Evolutionary conservation across 2,329 filamentous ascomycete species (phyloP).

Genomic region (Aspergillus intermedius): DNA sequence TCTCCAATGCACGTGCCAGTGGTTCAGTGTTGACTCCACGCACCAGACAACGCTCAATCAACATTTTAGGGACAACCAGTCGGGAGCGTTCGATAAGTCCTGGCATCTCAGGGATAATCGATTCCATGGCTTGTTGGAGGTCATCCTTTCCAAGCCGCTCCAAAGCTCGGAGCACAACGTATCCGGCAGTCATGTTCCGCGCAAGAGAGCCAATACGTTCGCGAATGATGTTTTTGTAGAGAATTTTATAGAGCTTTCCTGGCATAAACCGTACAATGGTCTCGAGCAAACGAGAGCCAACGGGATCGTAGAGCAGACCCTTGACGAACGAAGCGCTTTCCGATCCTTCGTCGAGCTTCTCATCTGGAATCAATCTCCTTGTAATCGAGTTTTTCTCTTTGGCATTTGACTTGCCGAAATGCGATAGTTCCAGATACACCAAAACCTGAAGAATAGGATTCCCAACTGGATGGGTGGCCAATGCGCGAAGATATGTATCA

Average conservation of each 20-base stretch:
- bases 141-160: constrained; percentile 83
- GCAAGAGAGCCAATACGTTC: constrained; percentile 72
- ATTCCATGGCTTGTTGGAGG: constrained; percentile 63
- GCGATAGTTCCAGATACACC: constrained; percentile 74
- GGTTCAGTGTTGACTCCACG: constrained; percentile 54
- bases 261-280: constrained; percentile 74
- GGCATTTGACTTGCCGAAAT: constrained; percentile 61
- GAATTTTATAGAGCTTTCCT: constrained; percentile 81
- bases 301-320: constrained; percentile 78
- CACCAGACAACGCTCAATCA: constrained; percentile 75
- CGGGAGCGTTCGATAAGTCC: constrained; percentile 68
- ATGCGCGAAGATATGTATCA: constrained; percentile 68
- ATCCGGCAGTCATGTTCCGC: constrained; percentile 83
- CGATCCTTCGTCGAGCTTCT: constrained; percentile 64
- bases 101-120: constrained; percentile 66
- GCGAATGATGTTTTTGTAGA: constrained; percentile 74
- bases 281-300: constrained; percentile 86
- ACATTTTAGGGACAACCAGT: constrained; percentile 68
- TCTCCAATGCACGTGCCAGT: constrained; percentile 52
- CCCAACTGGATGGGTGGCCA: constrained; percentile 82
- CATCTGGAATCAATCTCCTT: constrained; percentile 71
- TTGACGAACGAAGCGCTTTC: constrained; percentile 77
- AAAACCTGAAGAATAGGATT: constrained; percentile 91
- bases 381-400: constrained; percentile 64
- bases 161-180: constrained; percentile 75